Evolutionary conservation across 2,329 filamentous ascomycete species (phyloP).

Genomic region (Piedraia hortae): DNA sequence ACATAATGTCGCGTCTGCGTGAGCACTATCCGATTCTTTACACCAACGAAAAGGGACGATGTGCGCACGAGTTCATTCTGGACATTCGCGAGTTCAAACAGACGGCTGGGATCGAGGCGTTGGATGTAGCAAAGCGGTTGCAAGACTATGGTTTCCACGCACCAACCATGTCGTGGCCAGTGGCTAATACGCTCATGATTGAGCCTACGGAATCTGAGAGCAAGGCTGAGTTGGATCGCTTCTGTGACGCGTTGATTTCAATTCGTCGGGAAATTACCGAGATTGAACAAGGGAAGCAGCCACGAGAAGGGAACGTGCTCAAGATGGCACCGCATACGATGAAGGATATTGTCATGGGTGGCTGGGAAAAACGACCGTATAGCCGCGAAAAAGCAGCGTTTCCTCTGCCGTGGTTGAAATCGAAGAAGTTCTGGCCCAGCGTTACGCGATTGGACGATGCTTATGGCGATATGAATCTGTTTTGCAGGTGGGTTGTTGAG

Average conservation of each 20-base stretch:
- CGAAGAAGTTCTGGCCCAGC: slow-evolving; percentile 96
- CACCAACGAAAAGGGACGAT: slow-evolving; percentile 65
- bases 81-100: slow-evolving; percentile 69
- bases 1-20: slow-evolving; percentile 67
- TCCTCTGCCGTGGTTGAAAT: slow-evolving; percentile 49
- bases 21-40: slow-evolving; percentile 80
- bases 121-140: slow-evolving; percentile 85
- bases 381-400: slow-evolving; percentile 62
- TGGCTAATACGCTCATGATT: slow-evolving; percentile 89
- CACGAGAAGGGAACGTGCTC: slow-evolving; percentile 52
- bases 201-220: slow-evolving; percentile 87
- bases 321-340: slow-evolving; percentile 75
- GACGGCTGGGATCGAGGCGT: slow-evolving; percentile 58
- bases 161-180: slow-evolving; percentile 90
- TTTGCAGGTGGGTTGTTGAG: slow-evolving; percentile 35
- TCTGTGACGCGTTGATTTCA: slow-evolving; percentile 65
- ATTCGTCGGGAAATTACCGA: slow-evolving; percentile 67
- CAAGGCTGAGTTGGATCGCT: slow-evolving; percentile 77
- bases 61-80: slow-evolving; percentile 92
- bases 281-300: slow-evolving; percentile 52
- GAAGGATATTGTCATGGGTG: slow-evolving; percentile 43
- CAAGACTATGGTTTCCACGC: slow-evolving; percentile 96
- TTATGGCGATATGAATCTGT: slow-evolving; percentile 75
- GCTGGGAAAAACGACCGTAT: slow-evolving; percentile 58
- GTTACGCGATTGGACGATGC: slow-evolving; percentile 71